phyloP scores from a whole-genome alignment of 306 rosid genomes.

The Oemleria cerasiformis region DNA sequence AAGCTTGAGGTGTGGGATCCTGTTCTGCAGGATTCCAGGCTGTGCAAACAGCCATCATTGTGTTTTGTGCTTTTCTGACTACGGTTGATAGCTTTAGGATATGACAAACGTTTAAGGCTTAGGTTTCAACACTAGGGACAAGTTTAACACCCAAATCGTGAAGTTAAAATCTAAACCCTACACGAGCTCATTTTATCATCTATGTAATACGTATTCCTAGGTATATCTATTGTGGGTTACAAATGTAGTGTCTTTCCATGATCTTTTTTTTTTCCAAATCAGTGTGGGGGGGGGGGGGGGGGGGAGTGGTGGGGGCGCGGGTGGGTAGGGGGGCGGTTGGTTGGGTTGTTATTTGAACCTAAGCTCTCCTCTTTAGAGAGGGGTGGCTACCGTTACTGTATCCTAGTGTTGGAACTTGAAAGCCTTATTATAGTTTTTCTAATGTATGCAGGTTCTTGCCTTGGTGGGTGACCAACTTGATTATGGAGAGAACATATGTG shows the following conservation, averaged over 20 bases:
- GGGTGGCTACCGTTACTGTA: neutral
- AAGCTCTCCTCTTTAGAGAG: neutral
- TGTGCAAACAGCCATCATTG: neutral
- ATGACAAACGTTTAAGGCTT: neutral
- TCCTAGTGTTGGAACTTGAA: conserved; percentile 1
- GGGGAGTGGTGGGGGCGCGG: too few species aligned
- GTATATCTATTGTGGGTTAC: neutral
- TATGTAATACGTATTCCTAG: neutral
- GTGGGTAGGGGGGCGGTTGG: too few species aligned
- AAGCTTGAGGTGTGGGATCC: neutral
- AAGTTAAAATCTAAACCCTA: neutral
- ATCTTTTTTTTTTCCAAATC: too few species aligned
- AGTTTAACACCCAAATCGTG: neutral
- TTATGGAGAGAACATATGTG: conserved; percentile 83
- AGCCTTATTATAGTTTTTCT: neutral
- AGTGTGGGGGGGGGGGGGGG: too few species aligned
- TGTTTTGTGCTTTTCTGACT: neutral
- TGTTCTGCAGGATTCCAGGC: neutral
- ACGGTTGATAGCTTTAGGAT: neutral
- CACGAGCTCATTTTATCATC: neutral
- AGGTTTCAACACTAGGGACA: neutral
- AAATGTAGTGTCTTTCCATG: neutral
- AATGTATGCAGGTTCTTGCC: conserved; percentile 67
- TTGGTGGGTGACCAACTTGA: conserved; percentile 91
- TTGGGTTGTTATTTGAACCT: neutral